Conservation (phyloP, 2,329 filamentous ascomycete genomes). For the Verticillium alfalfae region DNA sequence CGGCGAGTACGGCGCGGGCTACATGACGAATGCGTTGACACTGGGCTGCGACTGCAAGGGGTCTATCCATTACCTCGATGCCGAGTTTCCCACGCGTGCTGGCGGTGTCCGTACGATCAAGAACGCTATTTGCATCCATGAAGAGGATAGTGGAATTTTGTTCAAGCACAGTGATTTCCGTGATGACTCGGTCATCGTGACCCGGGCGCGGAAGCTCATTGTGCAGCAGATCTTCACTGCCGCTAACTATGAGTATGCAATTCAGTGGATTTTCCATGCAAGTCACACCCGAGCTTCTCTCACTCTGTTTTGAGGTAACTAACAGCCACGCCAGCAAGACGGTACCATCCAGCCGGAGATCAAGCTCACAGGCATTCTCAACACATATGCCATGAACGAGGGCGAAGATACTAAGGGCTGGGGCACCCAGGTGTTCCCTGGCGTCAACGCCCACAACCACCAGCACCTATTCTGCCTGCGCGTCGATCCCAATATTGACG, state of each 20-base stretch:
- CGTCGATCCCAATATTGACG: constrained; percentile 82
- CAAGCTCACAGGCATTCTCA: constrained; percentile 85
- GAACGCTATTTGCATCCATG: constrained; percentile 93
- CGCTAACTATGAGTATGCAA: constrained; percentile 86
- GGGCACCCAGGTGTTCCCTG: constrained; percentile 86
- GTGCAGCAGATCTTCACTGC: constrained; percentile 92
- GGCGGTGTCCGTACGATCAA: constrained; percentile 78
- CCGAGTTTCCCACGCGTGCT: constrained; percentile 72
- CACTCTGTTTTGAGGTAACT: constrained; percentile 1
- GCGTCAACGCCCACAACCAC: constrained; percentile 93
- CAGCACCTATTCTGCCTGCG: constrained; percentile 93
- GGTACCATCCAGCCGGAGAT: constrained; percentile 89
- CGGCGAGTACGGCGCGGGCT: constrained; percentile 75
- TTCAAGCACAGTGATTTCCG: constrained; percentile 96
- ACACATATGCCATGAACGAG: constrained; percentile 78
- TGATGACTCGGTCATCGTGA: constrained; percentile 81
- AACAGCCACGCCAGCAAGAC: constrained; percentile 52
- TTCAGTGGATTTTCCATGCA: constrained; percentile 73
- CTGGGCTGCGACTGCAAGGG: constrained; percentile 85
- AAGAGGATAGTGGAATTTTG: constrained; percentile 85
- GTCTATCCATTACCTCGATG: constrained; percentile 86
- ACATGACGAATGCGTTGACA: constrained; percentile 74
- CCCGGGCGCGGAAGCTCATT: constrained; percentile 77
- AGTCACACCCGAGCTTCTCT: neutral
- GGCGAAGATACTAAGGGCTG: constrained; percentile 80